These are phyloP conservation scores for Magnolia officinalis DNA, from an alignment of 164 flowering plant genomes.

Conservation along the genomic window DNA sequence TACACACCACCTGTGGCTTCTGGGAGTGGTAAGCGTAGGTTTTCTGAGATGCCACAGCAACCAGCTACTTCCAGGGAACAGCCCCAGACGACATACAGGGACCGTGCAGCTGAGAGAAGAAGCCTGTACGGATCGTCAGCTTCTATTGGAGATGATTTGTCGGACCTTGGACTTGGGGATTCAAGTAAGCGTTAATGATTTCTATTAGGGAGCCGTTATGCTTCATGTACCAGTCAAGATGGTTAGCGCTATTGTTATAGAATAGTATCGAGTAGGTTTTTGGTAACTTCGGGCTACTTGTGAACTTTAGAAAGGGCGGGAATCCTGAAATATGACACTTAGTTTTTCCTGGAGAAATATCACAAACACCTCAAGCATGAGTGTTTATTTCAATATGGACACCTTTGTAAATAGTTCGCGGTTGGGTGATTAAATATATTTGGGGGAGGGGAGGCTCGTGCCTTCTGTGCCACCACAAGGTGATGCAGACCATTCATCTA, in stretches of 20 bases:
- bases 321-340: no score
- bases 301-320: no score
- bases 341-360: no score
- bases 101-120: slow-evolving; percentile 97
- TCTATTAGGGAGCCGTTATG: slow-evolving; percentile 4
- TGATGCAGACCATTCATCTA: no score
- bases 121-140: slow-evolving; percentile 77
- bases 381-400: no score
- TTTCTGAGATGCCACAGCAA: slow-evolving; percentile 81
- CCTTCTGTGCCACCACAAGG: no score
- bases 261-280: no score
- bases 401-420: no score
- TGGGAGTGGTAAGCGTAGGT: slow-evolving; percentile 83
- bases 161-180: slow-evolving; percentile 51
- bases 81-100: slow-evolving; percentile 71
- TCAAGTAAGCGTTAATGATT: slow-evolving; percentile 63
- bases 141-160: slow-evolving; percentile 47
- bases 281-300: no score
- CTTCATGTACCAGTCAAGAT: neutral
- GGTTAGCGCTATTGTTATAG: neutral
- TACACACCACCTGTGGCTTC: slow-evolving; percentile 52
- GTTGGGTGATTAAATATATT: no score
- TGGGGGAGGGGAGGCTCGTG: no score
- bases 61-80: slow-evolving; percentile 45
- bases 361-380: no score